Percentiles rank a stretch among this genome's conserved stretches.
Conservation (phyloP, 2,329 filamentous ascomycete species). For the Nigrograna mackinnonii region DNA sequence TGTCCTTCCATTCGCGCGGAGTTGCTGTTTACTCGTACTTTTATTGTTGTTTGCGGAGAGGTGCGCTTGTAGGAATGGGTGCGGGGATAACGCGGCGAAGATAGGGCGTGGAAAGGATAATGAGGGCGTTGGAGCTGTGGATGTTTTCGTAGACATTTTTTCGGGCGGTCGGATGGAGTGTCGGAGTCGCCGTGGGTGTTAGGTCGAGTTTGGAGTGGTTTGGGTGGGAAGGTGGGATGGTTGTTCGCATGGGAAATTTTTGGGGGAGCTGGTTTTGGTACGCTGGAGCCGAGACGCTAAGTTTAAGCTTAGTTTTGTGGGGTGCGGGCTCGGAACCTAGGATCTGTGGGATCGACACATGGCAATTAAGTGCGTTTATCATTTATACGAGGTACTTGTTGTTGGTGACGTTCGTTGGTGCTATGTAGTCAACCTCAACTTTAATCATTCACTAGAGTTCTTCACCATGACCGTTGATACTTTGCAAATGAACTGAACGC, state of each 20-base stretch:
- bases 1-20: conserved; percentile 80
- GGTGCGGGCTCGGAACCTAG: no score
- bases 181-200: no score
- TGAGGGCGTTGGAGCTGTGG: conserved; percentile 21
- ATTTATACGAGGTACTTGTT: no score
- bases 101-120: conserved; percentile 65
- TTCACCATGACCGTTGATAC: no score
- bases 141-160: conserved; percentile 17
- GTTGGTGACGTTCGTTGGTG: no score
- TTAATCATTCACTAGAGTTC: no score
- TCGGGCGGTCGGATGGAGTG: background rate
- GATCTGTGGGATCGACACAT: no score
- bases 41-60: conserved; percentile 59
- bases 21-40: conserved; percentile 53
- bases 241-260: conserved; percentile 5
- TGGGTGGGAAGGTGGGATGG: background rate
- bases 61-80: conserved; percentile 87
- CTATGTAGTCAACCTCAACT: no score
- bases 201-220: conserved; percentile 4
- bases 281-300: conserved; percentile 7
- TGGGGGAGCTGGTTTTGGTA: conserved; percentile 2
- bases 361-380: no score
- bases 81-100: conserved; percentile 87
- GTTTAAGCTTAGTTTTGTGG: conserved; percentile 14
- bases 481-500: no score